Percentiles rank a stretch among this genome's conserved stretches.
These are phyloP conservation scores for Chlamydomonas reinhardtii DNA, from an alignment of 163 green algal genomes.

Conservation along the genomic window DNA sequence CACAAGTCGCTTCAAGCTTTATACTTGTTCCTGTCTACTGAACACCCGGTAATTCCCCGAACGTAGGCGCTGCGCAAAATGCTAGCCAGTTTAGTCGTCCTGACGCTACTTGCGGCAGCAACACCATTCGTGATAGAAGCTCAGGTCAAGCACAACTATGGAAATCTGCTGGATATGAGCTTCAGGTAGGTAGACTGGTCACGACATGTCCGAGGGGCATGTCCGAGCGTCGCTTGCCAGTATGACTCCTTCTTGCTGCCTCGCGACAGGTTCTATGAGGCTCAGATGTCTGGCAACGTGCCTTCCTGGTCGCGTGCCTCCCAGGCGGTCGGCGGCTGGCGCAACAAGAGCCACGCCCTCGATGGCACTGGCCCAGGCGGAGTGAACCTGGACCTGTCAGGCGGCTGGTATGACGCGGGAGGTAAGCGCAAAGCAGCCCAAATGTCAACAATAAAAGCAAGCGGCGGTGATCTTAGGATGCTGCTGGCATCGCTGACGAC, in stretches of 20 bases:
- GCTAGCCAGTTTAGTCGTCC: no score
- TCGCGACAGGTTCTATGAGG: background rate
- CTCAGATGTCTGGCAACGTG: background rate
- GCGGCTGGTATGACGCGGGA: conserved; percentile 67
- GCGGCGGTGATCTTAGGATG: no score
- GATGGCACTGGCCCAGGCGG: conserved; percentile 47
- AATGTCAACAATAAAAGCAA: no score
- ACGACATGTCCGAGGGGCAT: background rate
- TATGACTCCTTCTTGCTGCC: background rate
- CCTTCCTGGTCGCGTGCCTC: background rate
- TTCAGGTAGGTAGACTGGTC: background rate
- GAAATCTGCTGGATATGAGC: background rate
- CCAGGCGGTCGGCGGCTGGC: background rate
- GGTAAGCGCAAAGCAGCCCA: conserved; percentile 25
- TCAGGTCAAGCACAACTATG: background rate
- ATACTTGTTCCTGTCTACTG: no score
- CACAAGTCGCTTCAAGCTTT: no score
- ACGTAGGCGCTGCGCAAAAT: no score
- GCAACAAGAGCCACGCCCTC: conserved; percentile 40
- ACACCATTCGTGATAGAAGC: no score
- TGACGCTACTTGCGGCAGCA: no score
- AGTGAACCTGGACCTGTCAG: conserved; percentile 47
- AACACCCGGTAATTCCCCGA: no score
- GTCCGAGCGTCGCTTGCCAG: no score
- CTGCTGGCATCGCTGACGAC: no score